These are phyloP conservation scores for Pistacia vera DNA, from an alignment of 345 rosid genomes.

Conservation along the genomic window DNA sequence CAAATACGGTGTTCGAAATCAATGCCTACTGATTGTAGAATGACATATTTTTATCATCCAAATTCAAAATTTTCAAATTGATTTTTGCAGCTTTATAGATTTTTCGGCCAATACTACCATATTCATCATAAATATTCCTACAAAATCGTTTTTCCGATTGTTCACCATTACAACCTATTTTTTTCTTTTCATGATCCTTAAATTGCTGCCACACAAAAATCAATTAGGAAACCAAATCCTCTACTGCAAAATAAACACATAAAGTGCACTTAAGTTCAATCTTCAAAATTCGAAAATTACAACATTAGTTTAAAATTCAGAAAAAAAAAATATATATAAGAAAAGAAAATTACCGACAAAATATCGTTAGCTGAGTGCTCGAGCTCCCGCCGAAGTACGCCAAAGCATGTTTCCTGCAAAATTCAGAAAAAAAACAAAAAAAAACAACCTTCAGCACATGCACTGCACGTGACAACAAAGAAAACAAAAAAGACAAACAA, in stretches of 20 bases:
- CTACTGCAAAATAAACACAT: neutral
- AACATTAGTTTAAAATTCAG: neutral
- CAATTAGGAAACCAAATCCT: neutral
- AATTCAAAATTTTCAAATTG: no score
- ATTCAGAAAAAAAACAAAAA: neutral
- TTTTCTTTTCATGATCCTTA: neutral
- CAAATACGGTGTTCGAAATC: no score
- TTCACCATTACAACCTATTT: neutral
- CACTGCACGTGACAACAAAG: neutral
- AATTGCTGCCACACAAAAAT: neutral
- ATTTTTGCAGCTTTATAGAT: neutral
- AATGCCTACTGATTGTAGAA: no score
- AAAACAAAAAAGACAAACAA: neutral
- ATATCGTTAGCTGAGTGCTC: conserved; percentile 74
- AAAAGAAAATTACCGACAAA: conserved; percentile 40
- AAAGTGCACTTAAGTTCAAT: no score
- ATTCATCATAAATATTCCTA: neutral
- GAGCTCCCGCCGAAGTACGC: conserved; percentile 75
- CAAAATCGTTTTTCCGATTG: no score
- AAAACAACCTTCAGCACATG: neutral
- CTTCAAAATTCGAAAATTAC: neutral
- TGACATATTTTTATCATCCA: neutral
- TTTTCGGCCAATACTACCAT: neutral
- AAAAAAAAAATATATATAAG: neutral
- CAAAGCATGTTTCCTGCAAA: conserved; percentile 83